These are phyloP conservation scores for Penicillium sp. DNA, from an alignment of 2,329 filamentous ascomycete genomes.

Conservation along the genomic window DNA sequence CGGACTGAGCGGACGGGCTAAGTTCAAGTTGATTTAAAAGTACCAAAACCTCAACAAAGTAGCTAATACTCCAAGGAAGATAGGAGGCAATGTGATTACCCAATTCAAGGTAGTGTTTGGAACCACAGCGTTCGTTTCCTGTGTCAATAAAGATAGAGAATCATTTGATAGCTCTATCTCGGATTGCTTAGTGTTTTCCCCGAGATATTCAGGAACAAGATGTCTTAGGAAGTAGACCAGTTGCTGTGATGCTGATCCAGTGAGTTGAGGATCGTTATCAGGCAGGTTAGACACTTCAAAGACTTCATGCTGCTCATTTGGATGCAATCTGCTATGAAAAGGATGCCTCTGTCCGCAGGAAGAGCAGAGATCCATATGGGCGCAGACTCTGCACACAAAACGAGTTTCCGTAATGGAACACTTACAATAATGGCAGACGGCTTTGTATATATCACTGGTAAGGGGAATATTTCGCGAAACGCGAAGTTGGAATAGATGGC, in stretches of 20 bases:
- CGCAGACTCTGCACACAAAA: neutral
- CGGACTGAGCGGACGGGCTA: neutral
- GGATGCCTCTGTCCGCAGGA: neutral
- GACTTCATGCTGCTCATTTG: constrained; percentile 3
- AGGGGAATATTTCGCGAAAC: neutral
- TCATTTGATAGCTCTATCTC: constrained; percentile 3
- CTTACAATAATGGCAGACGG: neutral
- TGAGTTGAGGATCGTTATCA: constrained; percentile 2
- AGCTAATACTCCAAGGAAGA: constrained; percentile 2
- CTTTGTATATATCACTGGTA: neutral
- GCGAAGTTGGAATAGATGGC: constrained; percentile 2
- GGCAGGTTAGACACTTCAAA: constrained; percentile 1
- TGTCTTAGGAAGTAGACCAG: constrained; percentile 3
- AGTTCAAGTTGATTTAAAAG: neutral
- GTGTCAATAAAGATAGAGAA: neutral
- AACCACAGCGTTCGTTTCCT: neutral
- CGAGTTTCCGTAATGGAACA: neutral
- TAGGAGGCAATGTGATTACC: neutral
- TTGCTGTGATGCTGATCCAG: neutral
- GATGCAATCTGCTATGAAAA: constrained; percentile 2
- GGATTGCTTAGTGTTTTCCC: neutral
- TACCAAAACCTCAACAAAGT: neutral
- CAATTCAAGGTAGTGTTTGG: neutral
- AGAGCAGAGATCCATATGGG: neutral
- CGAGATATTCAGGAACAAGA: neutral